phyloP scores from a whole-genome alignment of 2,329 filamentous ascomycete species.

The Torrubiella hemipterigena region DNA sequence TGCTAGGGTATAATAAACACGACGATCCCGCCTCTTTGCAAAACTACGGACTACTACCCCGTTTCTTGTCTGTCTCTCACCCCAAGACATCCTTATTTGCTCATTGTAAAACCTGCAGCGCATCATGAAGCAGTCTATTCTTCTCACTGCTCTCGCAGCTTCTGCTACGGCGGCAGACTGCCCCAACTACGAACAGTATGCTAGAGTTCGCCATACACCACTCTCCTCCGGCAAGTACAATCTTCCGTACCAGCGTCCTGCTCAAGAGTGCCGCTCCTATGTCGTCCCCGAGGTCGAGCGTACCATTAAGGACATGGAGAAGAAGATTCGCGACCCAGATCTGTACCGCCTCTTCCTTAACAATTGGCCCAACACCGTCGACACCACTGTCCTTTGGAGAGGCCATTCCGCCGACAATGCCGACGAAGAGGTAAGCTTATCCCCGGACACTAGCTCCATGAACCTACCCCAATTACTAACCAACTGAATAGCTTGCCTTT shows the following conservation, averaged over 20 bases:
- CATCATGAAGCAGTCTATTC: slow-evolving; percentile 3
- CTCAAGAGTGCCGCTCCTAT: slow-evolving; percentile 68
- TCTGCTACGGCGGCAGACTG: slow-evolving; percentile 15
- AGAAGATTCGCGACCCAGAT: slow-evolving; percentile 63
- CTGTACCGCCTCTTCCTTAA: slow-evolving; percentile 61
- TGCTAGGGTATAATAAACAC: too few relatives aligned
- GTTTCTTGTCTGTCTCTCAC: too few relatives aligned
- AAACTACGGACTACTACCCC: too few relatives aligned
- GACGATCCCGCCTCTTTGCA: too few relatives aligned
- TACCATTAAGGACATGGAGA: slow-evolving; percentile 58
- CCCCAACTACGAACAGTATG: slow-evolving; percentile 22
- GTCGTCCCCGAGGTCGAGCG: slow-evolving; percentile 64
- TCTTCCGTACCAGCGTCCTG: slow-evolving; percentile 72
- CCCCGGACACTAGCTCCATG: background rate
- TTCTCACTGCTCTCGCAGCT: slow-evolving; percentile 4
- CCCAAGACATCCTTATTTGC: too few relatives aligned
- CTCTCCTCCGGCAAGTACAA: slow-evolving; percentile 64
- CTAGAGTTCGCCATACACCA: slow-evolving; percentile 44
- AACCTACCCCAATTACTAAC: background rate
- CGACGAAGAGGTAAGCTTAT: slow-evolving; percentile 39
- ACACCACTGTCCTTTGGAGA: slow-evolving; percentile 60
- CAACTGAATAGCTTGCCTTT: slow-evolving; percentile 47
- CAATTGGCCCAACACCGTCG: slow-evolving; percentile 62
- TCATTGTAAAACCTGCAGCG: too few relatives aligned
- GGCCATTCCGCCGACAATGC: slow-evolving; percentile 44